Conservation (phyloP, 768 basidiomycete genomes). For the Suillus weaverae region DNA sequence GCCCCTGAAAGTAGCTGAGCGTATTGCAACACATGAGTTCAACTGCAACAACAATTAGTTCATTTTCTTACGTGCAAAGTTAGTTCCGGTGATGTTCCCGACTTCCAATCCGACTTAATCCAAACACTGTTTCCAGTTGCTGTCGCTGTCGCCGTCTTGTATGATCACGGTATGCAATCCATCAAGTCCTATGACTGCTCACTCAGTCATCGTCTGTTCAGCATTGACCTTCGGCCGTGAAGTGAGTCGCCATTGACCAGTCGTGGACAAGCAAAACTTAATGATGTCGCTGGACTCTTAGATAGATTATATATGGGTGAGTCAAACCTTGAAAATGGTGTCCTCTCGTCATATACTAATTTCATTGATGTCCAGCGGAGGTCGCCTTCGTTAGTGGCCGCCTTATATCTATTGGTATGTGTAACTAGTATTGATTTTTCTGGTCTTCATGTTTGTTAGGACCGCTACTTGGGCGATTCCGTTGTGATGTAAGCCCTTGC, state of each 20-base stretch:
- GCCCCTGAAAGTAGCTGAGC: neutral
- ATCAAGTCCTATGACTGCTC: neutral
- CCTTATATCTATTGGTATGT: conserved; percentile 28
- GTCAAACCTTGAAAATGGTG: neutral
- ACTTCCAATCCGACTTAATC: conserved; percentile 2
- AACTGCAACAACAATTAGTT: neutral
- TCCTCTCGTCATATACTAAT: neutral
- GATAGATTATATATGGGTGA: conserved; percentile 34
- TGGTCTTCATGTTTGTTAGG: conserved; percentile 17
- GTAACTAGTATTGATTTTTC: neutral
- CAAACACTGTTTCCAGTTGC: conserved; percentile 23
- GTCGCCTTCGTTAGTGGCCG: conserved; percentile 25
- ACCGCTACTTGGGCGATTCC: conserved; percentile 31
- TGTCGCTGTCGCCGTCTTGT: conserved; percentile 26
- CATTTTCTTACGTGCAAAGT: conserved; percentile 24
- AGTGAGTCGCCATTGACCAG: conserved; percentile 15
- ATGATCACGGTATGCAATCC: conserved; percentile 27
- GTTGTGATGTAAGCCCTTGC: conserved; percentile 26
- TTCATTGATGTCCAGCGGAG: conserved; percentile 20
- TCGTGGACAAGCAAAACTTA: neutral
- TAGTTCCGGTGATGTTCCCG: neutral
- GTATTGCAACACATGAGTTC: neutral
- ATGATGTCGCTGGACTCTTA: conserved; percentile 10
- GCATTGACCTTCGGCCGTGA: conserved; percentile 29
- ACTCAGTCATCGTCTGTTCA: conserved; percentile 8